Percentiles rank a stretch among this genome's conserved stretches.
Evolutionary conservation across 805 yeast genomes (phyloP).

Genomic region (Myxozyma lipomycoides): DNA sequence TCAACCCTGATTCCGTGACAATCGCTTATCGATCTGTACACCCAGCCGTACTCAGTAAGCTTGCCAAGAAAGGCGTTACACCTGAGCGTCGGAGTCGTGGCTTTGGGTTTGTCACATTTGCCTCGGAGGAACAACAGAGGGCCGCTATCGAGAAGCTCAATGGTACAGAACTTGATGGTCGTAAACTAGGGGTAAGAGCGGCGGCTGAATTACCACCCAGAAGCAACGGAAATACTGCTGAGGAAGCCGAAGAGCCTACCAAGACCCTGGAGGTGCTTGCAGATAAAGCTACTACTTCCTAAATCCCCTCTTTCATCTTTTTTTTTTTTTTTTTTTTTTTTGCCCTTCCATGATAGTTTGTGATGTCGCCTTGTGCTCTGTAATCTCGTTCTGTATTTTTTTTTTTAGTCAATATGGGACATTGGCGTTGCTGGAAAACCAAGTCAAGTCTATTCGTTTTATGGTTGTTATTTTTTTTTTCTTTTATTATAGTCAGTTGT

Average conservation of each 20-base stretch:
- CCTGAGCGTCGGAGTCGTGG: constrained; percentile 53
- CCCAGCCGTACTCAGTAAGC: constrained; percentile 42
- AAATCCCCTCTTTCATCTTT: not conserved
- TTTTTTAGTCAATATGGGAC: too few relatives aligned
- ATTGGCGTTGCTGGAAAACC: too few relatives aligned
- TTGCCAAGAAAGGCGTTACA: constrained; percentile 45
- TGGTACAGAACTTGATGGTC: constrained; percentile 57
- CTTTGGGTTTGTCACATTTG: constrained; percentile 57
- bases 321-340: constrained; percentile 1
- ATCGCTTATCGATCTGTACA: constrained; percentile 55
- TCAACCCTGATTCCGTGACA: constrained; percentile 54
- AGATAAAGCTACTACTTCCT: constrained; percentile 8
- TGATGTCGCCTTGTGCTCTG: too few relatives aligned
- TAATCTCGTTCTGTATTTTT: too few relatives aligned
- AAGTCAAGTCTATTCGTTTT: too few relatives aligned
- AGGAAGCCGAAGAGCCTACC: constrained; percentile 8
- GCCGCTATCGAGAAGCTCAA: constrained; percentile 68
- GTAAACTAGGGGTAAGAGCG: constrained; percentile 61
- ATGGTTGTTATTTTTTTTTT: not conserved
- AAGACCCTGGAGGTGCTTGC: too few relatives aligned
- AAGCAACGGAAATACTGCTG: constrained; percentile 12
- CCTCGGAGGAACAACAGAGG: constrained; percentile 58
- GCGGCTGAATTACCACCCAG: constrained; percentile 58
- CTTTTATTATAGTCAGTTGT: too few relatives aligned
- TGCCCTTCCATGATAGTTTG: too few relatives aligned